phyloP scores from a whole-genome alignment of 202 grass and related monocot genomes.

The Saccharum hybrid region DNA sequence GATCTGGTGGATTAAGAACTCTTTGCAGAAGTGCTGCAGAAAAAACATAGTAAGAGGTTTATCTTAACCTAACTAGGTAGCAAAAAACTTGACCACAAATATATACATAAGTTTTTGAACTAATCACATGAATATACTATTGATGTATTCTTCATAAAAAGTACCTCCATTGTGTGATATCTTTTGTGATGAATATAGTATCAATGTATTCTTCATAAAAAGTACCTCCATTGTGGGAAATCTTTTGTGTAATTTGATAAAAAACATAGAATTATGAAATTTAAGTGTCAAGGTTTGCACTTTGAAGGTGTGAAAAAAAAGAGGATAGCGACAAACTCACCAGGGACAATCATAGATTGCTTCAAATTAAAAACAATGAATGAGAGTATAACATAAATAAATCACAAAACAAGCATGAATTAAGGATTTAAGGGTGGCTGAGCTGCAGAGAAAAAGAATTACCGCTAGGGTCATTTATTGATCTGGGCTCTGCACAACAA shows the following conservation, averaged over 20 bases:
- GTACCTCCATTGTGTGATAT: not conserved
- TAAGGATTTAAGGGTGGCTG: constrained; percentile 15
- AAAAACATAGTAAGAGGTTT: constrained; percentile 38
- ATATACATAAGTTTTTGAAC: not conserved
- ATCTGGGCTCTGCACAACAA: constrained; percentile 80
- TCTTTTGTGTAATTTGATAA: not conserved
- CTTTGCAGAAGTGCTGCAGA: constrained; percentile 68
- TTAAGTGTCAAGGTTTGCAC: constrained; percentile 12
- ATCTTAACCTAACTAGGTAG: constrained; percentile 32
- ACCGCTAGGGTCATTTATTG: constrained; percentile 85
- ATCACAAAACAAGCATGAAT: constrained; percentile 11
- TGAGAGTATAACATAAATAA: not conserved
- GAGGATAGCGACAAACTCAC: not conserved
- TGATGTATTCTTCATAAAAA: constrained; percentile 7
- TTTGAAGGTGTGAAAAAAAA: not conserved
- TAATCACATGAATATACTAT: not conserved
- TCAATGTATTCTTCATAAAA: not conserved
- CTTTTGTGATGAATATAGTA: not conserved
- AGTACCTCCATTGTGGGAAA: not conserved
- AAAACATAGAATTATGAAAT: constrained; percentile 18
- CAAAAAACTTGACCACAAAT: constrained; percentile 10
- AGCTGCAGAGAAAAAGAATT: constrained; percentile 41
- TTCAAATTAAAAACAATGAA: constrained; percentile 11
- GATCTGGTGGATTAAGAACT: constrained; percentile 74
- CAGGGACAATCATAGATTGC: constrained; percentile 1